Percentiles rank a stretch among this genome's conserved stretches.
phyloP scores from a whole-genome alignment of 257 asterid species.

The Salvia miltiorrhiza region DNA sequence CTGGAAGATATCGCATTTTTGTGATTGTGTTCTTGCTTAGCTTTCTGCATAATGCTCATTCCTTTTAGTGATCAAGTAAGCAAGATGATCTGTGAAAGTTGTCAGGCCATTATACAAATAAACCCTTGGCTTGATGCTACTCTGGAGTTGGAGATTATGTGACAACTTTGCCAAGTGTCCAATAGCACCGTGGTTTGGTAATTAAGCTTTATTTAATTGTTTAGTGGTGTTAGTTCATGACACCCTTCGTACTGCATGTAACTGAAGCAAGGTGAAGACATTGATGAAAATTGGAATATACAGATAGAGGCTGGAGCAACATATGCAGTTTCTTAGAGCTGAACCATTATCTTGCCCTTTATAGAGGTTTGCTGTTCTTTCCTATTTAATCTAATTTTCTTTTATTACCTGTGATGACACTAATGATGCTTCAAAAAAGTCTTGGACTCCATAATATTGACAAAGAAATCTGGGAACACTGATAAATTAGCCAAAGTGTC shows the following conservation, averaged over 20 bases:
- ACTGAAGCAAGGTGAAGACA: conserved; percentile 8
- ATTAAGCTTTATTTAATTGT: conserved; percentile 9
- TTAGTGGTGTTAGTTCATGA: conserved; percentile 16
- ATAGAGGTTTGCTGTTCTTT: conserved; percentile 25
- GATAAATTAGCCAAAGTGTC: background rate
- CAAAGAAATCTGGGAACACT: background rate
- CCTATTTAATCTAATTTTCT: background rate
- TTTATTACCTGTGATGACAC: background rate
- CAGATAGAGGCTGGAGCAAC: conserved; percentile 4
- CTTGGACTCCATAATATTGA: background rate
- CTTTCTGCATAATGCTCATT: background rate
- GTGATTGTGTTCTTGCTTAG: background rate
- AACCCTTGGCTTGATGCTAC: background rate
- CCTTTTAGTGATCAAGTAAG: background rate
- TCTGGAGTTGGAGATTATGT: background rate
- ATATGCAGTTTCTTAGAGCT: conserved; percentile 18
- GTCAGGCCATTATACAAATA: conserved; percentile 12
- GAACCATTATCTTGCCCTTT: conserved; percentile 2
- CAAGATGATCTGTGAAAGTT: background rate
- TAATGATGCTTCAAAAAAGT: background rate
- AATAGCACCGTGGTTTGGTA: background rate
- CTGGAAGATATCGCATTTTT: background rate
- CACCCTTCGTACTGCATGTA: background rate
- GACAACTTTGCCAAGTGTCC: background rate
- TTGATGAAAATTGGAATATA: conserved; percentile 6